Base-by-base conservation (phyloP, 345 rosid species). In the Eucalyptus polybractea region DNA sequence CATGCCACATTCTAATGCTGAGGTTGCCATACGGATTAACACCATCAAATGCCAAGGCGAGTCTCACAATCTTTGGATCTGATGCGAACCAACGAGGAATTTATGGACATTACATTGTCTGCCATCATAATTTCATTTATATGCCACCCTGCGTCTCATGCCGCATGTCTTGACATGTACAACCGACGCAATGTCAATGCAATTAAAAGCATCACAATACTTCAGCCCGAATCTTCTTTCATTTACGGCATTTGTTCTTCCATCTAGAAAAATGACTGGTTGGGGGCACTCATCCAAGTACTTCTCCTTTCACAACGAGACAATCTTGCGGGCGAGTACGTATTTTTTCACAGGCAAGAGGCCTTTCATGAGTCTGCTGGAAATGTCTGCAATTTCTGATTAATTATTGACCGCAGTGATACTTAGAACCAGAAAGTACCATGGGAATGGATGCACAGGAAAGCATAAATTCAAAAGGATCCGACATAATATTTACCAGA, bases 181-280 rank as follows among this genome's bases (percentile, higher is more conserved):
- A 21, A 54, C 25, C 60, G 0, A 54, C 7, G n/a, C n/a, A 25
- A 25, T 25, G 4, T 58, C 15, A 0, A 58, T 25, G 15, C 7
- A 58, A 25, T 27, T 25, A 10, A 58, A 25, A 58, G 7, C 6
- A 0, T 58, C n/a, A 5, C n/a, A 0, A 27, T 11, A 25, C n/a
- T 27, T 58, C 3, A 0, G 67, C 67, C 15, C 65, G 0, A 58
- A 25, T 58, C 67, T 11, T 58, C 67, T 10, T 58, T 25, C 67
- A 58, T 58, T 58, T 11, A 27, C 67, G 7, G 67, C 67, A 58
- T 11, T 25, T 25, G 67, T 58, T n/a, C 67, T 58, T 58, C 67
- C 15, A 58, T 25, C 67, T 25, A 58, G 67, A 58, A 25, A 58
- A 58, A 25, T 58, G 15, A 58, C n/a, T 5, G 67, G 14, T 58